Base-by-base conservation (phyloP, 306 rosid genomes). In the Amphicarpaea edgeworthii region DNA sequence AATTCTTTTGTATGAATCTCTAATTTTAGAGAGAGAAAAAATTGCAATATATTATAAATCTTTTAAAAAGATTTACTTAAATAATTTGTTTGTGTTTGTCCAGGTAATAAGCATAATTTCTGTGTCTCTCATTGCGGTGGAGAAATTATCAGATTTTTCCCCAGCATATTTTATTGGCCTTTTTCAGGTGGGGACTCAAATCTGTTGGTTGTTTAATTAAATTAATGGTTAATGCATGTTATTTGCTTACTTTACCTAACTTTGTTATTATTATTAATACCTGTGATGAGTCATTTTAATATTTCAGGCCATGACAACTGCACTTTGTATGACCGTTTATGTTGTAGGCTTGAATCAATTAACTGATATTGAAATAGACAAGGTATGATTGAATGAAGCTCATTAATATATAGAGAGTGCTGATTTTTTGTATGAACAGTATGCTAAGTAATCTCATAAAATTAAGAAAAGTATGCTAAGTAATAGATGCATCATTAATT, bases 281-380 rank as follows among this genome's bases (percentile, higher is more conserved):
- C 38, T 63, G 64, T n/a, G n/a, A n/a, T 26, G 14, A 24, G 32
- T 2, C 40, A 63, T 47, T 0, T 0, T n/a, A n/a, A n/a, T 16
- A 51, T 84, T 83, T 32, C 92, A 89, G 97, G 94, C 91, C 59
- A 79, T 87, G 24, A 72, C 68, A 72, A 87, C 90, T 75, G 89
- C 91, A 42, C 84, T 86, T 72, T 87, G 77, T 5, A 89, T 91
- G 97, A 83, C 85, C 54, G 80, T 89, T 63, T 91, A 91, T 79
- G 76, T 86, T 57, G 90, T 79, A 15, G 97, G 94, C 61, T 83
- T 91, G 64, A 91, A 91, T 85, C 95, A 91, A 60, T 67, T 91
- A 77, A 79, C 83, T 69, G 95, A 91, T 80, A 59, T 91, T 28
- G 91, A 89, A 45, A 91, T 91, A 75, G 97, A 91, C 82, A 91